These are phyloP conservation scores for Aegilops bicornis DNA, from an alignment of 176 grass and related monocot genomes.

Conservation along the genomic window DNA sequence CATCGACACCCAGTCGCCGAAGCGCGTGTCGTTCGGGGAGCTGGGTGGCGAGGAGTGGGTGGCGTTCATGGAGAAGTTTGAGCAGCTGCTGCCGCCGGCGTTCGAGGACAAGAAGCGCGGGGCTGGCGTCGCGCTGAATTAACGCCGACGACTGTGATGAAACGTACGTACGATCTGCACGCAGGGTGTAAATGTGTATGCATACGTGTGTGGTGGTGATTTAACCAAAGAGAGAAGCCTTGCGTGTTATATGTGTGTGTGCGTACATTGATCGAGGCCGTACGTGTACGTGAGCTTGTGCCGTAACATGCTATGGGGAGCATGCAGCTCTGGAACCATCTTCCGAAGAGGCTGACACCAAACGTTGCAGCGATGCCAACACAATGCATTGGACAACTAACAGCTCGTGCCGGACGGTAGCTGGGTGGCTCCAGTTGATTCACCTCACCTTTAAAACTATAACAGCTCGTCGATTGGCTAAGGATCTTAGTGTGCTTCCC, in stretches of 20 bases:
- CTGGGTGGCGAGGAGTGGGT: constrained; percentile 68
- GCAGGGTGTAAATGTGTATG: neutral
- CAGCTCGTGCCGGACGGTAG: no score
- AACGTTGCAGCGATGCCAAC: constrained; percentile 1
- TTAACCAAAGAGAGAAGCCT: constrained; percentile 1
- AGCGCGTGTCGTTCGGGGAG: constrained; percentile 56
- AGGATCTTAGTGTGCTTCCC: no score
- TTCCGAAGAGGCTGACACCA: constrained; percentile 22
- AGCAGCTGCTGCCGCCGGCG: constrained; percentile 63
- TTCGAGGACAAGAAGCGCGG: constrained; percentile 57
- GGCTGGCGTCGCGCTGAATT: constrained; percentile 22
- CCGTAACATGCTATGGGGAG: constrained; percentile 28
- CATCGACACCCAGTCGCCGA: constrained; percentile 23
- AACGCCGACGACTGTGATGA: neutral
- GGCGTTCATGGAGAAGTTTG: constrained; percentile 73
- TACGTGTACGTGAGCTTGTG: constrained; percentile 17
- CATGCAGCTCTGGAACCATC: constrained; percentile 19
- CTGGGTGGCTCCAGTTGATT: no score
- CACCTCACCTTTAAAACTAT: no score
- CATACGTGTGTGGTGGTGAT: neutral
- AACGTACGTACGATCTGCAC: neutral
- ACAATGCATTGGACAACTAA: neutral
- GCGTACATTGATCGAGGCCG: neutral
- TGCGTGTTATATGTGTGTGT: neutral
- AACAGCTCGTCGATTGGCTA: no score